Evolutionary conservation across 768 basidiomycete species (phyloP).

Genomic region (Suillus paluster): DNA sequence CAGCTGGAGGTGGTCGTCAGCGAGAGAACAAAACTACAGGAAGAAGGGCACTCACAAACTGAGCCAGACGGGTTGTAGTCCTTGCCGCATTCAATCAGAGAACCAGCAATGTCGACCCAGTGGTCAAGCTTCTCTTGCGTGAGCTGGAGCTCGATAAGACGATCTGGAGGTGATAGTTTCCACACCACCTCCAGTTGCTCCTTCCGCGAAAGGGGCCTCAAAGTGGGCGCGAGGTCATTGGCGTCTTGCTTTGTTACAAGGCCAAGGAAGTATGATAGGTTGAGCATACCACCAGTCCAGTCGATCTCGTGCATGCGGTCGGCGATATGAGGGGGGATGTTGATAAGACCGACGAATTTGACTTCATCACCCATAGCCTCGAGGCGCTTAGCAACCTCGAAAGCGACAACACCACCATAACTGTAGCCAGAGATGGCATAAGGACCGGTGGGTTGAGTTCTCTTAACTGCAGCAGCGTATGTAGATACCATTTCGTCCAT

Average conservation of each 20-base stretch:
- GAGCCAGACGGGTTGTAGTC: conserved; percentile 20
- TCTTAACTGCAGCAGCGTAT: conserved; percentile 41
- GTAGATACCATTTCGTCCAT: conserved; percentile 45
- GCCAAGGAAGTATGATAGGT: conserved; percentile 44
- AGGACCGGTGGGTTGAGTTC: conserved; percentile 40
- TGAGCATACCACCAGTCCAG: conserved; percentile 45
- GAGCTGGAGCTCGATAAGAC: conserved; percentile 26
- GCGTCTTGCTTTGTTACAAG: conserved; percentile 30
- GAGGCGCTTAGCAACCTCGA: conserved; percentile 45
- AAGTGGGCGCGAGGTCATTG: conserved; percentile 17
- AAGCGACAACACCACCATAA: conserved; percentile 49
- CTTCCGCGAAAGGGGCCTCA: conserved; percentile 22
- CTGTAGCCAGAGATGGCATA: conserved; percentile 51
- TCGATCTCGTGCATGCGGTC: conserved; percentile 44
- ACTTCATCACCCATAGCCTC: conserved; percentile 40
- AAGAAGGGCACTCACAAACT: conserved; percentile 20
- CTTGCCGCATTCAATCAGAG: conserved; percentile 26
- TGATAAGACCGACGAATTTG: conserved; percentile 45
- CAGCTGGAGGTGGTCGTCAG: neutral
- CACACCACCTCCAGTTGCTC: conserved; percentile 25
- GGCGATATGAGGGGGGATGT: conserved; percentile 47
- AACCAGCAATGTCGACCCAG: conserved; percentile 26
- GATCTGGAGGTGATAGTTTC: conserved; percentile 21
- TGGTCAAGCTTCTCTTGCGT: conserved; percentile 26
- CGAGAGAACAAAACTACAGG: neutral